Conservation (phyloP, 495 filamentous ascomycete genomes). For the Hypoxylon trugodes region DNA sequence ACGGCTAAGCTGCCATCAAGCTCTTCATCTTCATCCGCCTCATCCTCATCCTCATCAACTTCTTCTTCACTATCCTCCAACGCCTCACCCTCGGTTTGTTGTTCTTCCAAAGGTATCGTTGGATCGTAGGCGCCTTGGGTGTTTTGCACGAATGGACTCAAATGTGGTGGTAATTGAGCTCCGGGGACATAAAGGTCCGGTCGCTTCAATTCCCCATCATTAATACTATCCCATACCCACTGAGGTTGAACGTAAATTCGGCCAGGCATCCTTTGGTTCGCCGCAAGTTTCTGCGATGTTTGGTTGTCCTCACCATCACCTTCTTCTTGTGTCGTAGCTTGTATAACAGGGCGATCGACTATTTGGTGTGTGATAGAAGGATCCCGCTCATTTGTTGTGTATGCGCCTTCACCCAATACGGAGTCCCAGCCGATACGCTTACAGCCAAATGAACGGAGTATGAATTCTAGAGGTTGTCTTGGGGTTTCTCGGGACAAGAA, state of each 20-base stretch:
- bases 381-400: slow-evolving; percentile 86
- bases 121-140: slow-evolving; percentile 89
- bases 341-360: slow-evolving; percentile 83
- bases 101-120: slow-evolving; percentile 78
- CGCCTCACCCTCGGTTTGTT: slow-evolving; percentile 81
- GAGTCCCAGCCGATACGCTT: slow-evolving; percentile 95
- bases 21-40: slow-evolving; percentile 47
- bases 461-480: slow-evolving; percentile 88
- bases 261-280: slow-evolving; percentile 77
- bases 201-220: slow-evolving; percentile 84
- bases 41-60: slow-evolving; percentile 58
- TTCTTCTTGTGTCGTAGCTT: slow-evolving; percentile 65
- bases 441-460: slow-evolving; percentile 93
- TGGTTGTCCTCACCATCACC: slow-evolving; percentile 65
- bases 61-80: slow-evolving; percentile 70
- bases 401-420: slow-evolving; percentile 88
- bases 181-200: slow-evolving; percentile 92
- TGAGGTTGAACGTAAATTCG: slow-evolving; percentile 94
- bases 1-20: slow-evolving; percentile 46
- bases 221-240: slow-evolving; percentile 97
- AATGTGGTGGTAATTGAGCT: slow-evolving; percentile 86
- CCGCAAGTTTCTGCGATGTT: slow-evolving; percentile 60
- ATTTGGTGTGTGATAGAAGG: slow-evolving; percentile 93
- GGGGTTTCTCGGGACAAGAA: slow-evolving; percentile 95
- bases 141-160: slow-evolving; percentile 94